Conservation (phyloP, 768 basidiomycete species). For the Serpula lacrymans region DNA sequence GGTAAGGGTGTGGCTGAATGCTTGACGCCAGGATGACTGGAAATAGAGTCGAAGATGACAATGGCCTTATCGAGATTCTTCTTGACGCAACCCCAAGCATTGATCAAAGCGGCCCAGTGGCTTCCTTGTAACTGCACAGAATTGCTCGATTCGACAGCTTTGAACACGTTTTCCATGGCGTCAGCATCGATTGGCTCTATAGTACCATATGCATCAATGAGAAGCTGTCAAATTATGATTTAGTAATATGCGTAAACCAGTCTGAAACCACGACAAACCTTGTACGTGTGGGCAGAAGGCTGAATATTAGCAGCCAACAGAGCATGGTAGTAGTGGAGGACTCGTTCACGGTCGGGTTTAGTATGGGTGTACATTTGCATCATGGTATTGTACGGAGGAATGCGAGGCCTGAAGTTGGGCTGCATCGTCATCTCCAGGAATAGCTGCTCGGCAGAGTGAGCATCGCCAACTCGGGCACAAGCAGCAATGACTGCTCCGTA, state of each 20-base stretch:
- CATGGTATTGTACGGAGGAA: slow-evolving; percentile 98
- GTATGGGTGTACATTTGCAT: slow-evolving; percentile 93
- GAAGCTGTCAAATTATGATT: slow-evolving; percentile 45
- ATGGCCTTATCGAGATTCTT: slow-evolving; percentile 79
- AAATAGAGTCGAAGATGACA: slow-evolving; percentile 72
- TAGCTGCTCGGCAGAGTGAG: slow-evolving; percentile 70
- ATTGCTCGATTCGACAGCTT: slow-evolving; percentile 45
- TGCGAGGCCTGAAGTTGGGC: slow-evolving; percentile 77
- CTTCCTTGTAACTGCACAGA: slow-evolving; percentile 39
- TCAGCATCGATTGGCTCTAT: slow-evolving; percentile 77
- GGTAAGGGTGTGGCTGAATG: slow-evolving; percentile 37
- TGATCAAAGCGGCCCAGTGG: slow-evolving; percentile 85
- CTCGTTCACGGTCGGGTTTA: slow-evolving; percentile 79
- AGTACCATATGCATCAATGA: slow-evolving; percentile 85
- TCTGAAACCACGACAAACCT: slow-evolving; percentile 43
- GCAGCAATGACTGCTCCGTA: slow-evolving; percentile 94
- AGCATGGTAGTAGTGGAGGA: slow-evolving; percentile 70
- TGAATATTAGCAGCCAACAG: slow-evolving; percentile 57
- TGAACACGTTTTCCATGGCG: slow-evolving; percentile 71
- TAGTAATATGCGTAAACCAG: slow-evolving; percentile 5
- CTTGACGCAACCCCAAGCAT: slow-evolving; percentile 78
- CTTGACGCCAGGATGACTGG: slow-evolving; percentile 44
- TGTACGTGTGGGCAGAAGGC: slow-evolving; percentile 93
- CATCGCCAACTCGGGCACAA: slow-evolving; percentile 91
- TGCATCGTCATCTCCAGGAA: slow-evolving; percentile 81